These are phyloP conservation scores for Penicillium expansum DNA, from an alignment of 2,329 filamentous ascomycete species.

Conservation along the genomic window DNA sequence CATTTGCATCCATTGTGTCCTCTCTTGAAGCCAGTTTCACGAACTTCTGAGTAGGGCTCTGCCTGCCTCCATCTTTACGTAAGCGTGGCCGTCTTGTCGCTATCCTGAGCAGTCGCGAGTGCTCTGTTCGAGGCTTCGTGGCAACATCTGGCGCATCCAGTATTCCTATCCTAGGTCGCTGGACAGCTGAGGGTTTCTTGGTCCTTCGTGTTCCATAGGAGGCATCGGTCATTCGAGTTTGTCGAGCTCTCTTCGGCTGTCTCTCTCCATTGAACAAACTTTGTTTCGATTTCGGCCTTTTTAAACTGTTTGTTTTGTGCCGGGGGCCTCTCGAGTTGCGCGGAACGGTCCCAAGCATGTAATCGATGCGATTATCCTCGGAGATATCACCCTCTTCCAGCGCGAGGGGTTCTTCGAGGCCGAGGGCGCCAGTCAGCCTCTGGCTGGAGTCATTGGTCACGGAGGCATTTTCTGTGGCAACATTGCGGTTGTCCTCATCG, in stretches of 20 bases:
- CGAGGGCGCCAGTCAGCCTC: constrained; percentile 17
- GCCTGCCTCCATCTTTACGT: constrained; percentile 49
- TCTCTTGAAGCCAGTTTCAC: constrained; percentile 51
- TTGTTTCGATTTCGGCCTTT: constrained; percentile 19
- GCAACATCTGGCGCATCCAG: constrained; percentile 49
- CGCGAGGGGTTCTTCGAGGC: constrained; percentile 23
- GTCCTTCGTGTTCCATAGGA: constrained; percentile 24
- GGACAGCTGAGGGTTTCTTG: constrained; percentile 20
- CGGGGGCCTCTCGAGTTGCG: constrained; percentile 19
- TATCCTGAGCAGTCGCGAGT: constrained; percentile 56
- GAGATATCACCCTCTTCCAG: constrained; percentile 35
- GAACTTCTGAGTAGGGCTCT: constrained; percentile 52
- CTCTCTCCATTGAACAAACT: constrained; percentile 16
- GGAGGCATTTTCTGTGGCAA: background rate
- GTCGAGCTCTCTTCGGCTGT: constrained; percentile 27
- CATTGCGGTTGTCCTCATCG: constrained; percentile 5
- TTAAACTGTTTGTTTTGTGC: constrained; percentile 12
- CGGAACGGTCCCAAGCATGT: constrained; percentile 37
- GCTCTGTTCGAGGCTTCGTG: constrained; percentile 26
- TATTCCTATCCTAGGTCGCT: constrained; percentile 45
- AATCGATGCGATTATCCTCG: constrained; percentile 44
- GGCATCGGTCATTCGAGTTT: constrained; percentile 38
- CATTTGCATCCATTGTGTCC: constrained; percentile 56
- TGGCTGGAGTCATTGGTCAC: constrained; percentile 12
- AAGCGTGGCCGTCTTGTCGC: constrained; percentile 53